Evolutionary conservation across 73 alveolate species (phyloP), one percentile per base, ranked within the genome.

Genomic region (Paramecium caudatum): DNA sequence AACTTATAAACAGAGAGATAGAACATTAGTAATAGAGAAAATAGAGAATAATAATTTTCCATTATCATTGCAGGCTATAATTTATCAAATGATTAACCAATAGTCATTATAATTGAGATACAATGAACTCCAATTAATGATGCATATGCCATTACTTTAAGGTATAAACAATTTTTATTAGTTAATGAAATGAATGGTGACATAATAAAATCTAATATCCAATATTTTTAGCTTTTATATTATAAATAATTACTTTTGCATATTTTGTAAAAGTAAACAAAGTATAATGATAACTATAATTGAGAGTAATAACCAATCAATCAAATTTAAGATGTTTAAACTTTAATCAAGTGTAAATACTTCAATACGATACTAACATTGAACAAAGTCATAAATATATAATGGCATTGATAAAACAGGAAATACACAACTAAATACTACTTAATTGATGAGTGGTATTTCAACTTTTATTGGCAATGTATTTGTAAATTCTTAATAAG

Each of bases 331-430:
- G 2, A 45, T 45, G 1, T 74, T 45, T 1, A 74, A 15, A 45
- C 88, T 74, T 43, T 74, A n/a, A 27, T 45, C 68, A 27, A 74
- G 65, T 4, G 88, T 74, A 41, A 74, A 74, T 6, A 74, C 43
- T 4, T 37, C 43, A 16, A 30, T 65, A 16, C 88, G 36, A 4
- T 36, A 36, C 43, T 74, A 23, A n/a, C 88, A 74, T 74, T 74
- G 4, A 4, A 39, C 45, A 74, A 74, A 74, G n/a, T 74, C 88
- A 74, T 39, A 74, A 1, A 74, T 37, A 74, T 74, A 74, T 36
- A 74, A 47, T 2, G 88, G 88, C 88, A 74, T 74, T 3, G 88
- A 74, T 41, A 74, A 37, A 8, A 74, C 55, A 19, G 88, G 88
- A 41, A 74, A 74, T 41, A 74, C 43, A 19, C 55, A 37, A 74